These are phyloP conservation scores for Paraleonurus japonicus DNA, from an alignment of 257 asterid species.

Conservation along the genomic window DNA sequence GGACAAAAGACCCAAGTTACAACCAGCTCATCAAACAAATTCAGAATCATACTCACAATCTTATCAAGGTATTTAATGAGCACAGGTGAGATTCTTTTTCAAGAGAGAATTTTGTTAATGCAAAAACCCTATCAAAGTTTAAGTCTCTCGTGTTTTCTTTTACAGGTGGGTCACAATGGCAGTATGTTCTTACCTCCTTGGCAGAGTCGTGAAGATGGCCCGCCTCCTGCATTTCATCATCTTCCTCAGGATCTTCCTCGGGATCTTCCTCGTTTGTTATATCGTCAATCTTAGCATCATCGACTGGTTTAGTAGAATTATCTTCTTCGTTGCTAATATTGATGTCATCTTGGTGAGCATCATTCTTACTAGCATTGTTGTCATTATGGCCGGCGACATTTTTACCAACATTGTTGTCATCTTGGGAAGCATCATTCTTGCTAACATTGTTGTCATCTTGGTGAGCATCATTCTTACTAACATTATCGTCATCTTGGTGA, in stretches of 20 bases:
- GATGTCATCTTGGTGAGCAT: background rate
- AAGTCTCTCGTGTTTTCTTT: background rate
- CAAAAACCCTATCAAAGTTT: background rate
- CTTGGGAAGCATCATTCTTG: conserved; percentile 14
- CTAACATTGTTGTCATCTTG: conserved; percentile 1
- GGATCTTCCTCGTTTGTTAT: conserved; percentile 31
- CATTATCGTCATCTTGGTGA: conserved; percentile 18
- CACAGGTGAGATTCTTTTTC: background rate
- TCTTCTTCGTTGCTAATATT: conserved; percentile 34
- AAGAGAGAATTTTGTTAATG: background rate
- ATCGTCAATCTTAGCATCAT: conserved; percentile 35
- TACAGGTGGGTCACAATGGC: background rate
- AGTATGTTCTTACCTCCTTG: conserved; percentile 45
- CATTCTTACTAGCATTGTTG: conserved; percentile 16
- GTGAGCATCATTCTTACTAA: conserved; percentile 39
- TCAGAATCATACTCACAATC: background rate
- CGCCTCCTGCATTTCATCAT: conserved; percentile 56
- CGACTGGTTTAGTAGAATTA: conserved; percentile 31
- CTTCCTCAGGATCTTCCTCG: conserved; percentile 63
- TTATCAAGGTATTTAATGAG: background rate
- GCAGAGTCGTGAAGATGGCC: conserved; percentile 36
- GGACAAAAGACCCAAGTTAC: conserved; percentile 13
- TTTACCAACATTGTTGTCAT: background rate
- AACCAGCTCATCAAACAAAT: background rate
- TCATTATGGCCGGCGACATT: conserved; percentile 34